Conservation (phyloP, 768 basidiomycete species). For the Russula griseocarnosa region DNA sequence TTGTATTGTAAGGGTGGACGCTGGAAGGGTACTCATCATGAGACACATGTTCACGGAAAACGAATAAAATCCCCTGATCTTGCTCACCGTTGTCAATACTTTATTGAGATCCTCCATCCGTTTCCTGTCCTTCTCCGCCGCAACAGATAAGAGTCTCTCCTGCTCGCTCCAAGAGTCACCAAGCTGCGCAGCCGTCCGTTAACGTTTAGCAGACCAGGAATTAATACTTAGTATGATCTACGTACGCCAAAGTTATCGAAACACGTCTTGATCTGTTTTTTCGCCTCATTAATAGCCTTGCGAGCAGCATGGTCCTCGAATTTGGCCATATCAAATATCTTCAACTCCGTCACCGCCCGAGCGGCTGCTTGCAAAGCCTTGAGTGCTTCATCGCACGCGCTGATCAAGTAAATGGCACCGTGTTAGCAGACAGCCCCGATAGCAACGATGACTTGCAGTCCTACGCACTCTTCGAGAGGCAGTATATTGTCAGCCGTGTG, state of each 20-base stretch:
- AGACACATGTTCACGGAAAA: not conserved
- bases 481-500: constrained; percentile 12
- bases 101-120: constrained; percentile 19
- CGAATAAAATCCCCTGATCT: too few relatives aligned
- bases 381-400: constrained; percentile 17
- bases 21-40: not conserved
- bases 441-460: not conserved
- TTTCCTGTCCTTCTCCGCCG: constrained; percentile 8
- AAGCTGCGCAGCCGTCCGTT: not conserved
- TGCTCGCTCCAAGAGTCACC: not conserved
- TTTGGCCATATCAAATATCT: constrained; percentile 5
- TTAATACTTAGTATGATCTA: not conserved
- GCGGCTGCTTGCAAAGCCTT: constrained; percentile 8
- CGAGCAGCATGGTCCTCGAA: constrained; percentile 16
- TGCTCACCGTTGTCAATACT: constrained; percentile 6
- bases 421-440: not conserved
- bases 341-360: constrained; percentile 17
- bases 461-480: constrained; percentile 19
- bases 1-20: constrained; percentile 4
- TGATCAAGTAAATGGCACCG: not conserved
- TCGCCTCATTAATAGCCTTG: not conserved
- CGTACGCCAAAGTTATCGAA: constrained; percentile 17
- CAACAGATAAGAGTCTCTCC: not conserved
- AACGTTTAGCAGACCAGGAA: not conserved
- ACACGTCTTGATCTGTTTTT: constrained; percentile 8